These are phyloP conservation scores for Chalara sp. DNA, from an alignment of 2,329 filamentous ascomycete species.

Conservation along the genomic window DNA sequence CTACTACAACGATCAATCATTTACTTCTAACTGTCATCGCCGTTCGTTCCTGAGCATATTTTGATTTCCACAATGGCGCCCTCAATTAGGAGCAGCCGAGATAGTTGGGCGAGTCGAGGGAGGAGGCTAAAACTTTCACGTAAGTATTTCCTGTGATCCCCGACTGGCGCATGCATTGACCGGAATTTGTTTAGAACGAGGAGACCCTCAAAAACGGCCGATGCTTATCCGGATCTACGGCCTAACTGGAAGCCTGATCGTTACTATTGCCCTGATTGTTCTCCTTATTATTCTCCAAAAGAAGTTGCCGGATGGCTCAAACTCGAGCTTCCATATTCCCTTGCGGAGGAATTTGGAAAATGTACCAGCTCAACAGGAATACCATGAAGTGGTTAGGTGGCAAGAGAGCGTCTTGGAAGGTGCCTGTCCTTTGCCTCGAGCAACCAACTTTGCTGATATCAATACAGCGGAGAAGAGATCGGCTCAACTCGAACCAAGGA, in stretches of 20 bases:
- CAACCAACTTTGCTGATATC: no score
- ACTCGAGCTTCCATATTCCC: constrained; percentile 6
- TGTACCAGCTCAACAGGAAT: not conserved
- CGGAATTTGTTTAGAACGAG: not conserved
- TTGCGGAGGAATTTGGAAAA: constrained; percentile 1
- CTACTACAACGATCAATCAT: no score
- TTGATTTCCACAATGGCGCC: no score
- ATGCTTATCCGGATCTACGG: constrained; percentile 5
- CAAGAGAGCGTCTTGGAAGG: not conserved
- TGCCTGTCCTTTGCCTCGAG: no score
- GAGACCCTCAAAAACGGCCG: constrained; percentile 5
- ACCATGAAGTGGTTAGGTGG: not conserved
- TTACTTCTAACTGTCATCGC: no score
- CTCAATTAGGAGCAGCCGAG: no score
- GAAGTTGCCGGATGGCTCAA: constrained; percentile 7
- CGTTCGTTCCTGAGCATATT: no score
- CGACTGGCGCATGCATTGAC: not conserved
- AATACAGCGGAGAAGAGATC: no score
- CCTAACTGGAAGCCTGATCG: constrained; percentile 6
- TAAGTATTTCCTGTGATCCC: no score
- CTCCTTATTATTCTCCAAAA: constrained; percentile 8
- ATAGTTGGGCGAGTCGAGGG: no score
- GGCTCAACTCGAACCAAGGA: no score
- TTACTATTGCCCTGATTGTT: constrained; percentile 6
- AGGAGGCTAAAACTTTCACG: no score